Evolutionary conservation across 1,284 basidiomycete species (phyloP).

Genomic region (Leccinum subspadiceum): DNA sequence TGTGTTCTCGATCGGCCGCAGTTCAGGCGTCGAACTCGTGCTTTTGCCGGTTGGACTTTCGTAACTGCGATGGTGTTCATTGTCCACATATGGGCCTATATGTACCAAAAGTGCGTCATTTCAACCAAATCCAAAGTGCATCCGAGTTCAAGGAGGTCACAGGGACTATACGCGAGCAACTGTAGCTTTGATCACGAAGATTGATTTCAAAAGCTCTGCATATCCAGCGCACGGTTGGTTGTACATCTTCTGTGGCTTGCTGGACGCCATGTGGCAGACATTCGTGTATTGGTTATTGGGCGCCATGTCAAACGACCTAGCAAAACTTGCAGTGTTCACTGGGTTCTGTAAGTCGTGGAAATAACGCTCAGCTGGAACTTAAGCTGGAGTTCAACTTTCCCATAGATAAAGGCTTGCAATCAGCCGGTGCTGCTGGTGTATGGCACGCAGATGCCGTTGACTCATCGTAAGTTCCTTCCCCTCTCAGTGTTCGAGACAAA

Average conservation of each 20-base stretch:
- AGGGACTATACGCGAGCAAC: constrained; percentile 52
- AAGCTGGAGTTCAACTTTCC: neutral
- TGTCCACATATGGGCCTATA: constrained; percentile 52
- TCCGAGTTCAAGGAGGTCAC: constrained; percentile 5
- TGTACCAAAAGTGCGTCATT: constrained; percentile 47
- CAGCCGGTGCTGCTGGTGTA: constrained; percentile 32
- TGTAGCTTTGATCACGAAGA: constrained; percentile 30
- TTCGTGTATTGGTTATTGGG: constrained; percentile 52
- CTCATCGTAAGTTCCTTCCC: constrained; percentile 21
- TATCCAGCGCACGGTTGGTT: constrained; percentile 44
- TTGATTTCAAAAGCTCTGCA: constrained; percentile 43
- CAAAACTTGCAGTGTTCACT: constrained; percentile 32
- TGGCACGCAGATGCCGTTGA: constrained; percentile 30
- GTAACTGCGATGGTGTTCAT: constrained; percentile 48
- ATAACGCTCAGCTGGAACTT: neutral
- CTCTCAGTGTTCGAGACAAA: neutral
- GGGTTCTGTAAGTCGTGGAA: constrained; percentile 29
- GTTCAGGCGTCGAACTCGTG: constrained; percentile 47
- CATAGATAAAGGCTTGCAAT: constrained; percentile 32
- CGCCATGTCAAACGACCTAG: constrained; percentile 34
- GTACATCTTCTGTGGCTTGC: constrained; percentile 43
- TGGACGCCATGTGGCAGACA: constrained; percentile 62
- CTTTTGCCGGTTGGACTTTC: constrained; percentile 48
- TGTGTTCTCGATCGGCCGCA: constrained; percentile 26
- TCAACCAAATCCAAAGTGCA: neutral